Evolutionary conservation across 2,329 filamentous ascomycete genomes (phyloP), one percentile per base, ranked within the genome.

Genomic region (Cordyceps militaris): DNA sequence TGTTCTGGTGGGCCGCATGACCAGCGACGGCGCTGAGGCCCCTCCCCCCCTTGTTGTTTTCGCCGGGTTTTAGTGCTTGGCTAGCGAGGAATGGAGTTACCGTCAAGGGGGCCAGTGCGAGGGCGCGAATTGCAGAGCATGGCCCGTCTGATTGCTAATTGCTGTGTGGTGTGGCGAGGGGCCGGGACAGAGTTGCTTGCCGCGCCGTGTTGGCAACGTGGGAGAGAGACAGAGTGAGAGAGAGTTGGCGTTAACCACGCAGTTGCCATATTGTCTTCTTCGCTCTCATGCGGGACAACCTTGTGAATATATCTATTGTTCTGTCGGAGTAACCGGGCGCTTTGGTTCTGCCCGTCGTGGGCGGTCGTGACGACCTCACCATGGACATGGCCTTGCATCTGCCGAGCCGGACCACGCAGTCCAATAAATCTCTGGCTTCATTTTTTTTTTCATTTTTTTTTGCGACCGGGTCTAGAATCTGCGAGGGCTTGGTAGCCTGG

Each of bases 101-200:
- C 34, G 23, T 38, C 42, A 19, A 36, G 42, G 42, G 38, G 21
- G 32, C 56, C 56, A 58, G 56, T 58, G 43, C 56, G 26, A 48
- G 14, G 24, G n/a, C 48, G 32, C 40, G 49, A 32, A 58, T 58
- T 58, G 42, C 24, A 53, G 51, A 58, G 56, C 56, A 58, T 58
- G 56, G 53, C 56, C 40, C 2, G 16, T 16, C 11, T 34, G 28
- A 26, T 34, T 21, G 19, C 40, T n/a, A 19, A 9, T 24, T 40
- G 21, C 14, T 43, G 10, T 42, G 38, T 19, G 19, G 4, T 19
- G 26, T 16, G 16, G 46, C 7, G 54, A 2, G 43, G 26, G 9
- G n/a, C 5, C 14, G 11, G 8, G 1, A 42, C n/a, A 34, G 54
- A n/a, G 54, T 50, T 56, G 54, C 44, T 56, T 50, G 36, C 14